Evolutionary conservation across 2,329 filamentous ascomycete genomes (phyloP).

Genomic region (Arthrinium puccinioides): DNA sequence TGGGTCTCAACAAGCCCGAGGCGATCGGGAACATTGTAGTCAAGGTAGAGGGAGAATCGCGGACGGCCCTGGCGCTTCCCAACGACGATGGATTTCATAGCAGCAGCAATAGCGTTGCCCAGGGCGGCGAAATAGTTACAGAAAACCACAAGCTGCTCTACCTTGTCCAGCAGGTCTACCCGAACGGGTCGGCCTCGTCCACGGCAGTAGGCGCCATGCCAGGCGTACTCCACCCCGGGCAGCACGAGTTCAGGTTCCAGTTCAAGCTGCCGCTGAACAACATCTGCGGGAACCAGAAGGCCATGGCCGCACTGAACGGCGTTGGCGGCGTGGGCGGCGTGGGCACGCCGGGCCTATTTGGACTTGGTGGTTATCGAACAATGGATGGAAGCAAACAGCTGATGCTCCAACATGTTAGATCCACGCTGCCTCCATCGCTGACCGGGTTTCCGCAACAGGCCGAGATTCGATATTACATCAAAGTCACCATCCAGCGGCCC

Average conservation of each 20-base stretch:
- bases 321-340: slow-evolving; percentile 42
- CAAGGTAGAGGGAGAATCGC: slow-evolving; percentile 76
- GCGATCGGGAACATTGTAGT: slow-evolving; percentile 66
- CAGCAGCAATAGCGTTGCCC: slow-evolving; percentile 1
- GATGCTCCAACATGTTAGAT: slow-evolving; percentile 65
- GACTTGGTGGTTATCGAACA: slow-evolving; percentile 45
- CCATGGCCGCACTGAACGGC: slow-evolving; percentile 47
- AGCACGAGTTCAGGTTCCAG: slow-evolving; percentile 69
- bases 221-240: slow-evolving; percentile 58
- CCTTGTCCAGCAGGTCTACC: slow-evolving; percentile 65
- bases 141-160: slow-evolving; percentile 72
- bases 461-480: slow-evolving; percentile 90
- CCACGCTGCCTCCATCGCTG: slow-evolving; percentile 81
- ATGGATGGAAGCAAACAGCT: slow-evolving; percentile 59
- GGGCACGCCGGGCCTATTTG: slow-evolving; percentile 33
- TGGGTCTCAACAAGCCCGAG: slow-evolving; percentile 58
- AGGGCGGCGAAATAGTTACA: slow-evolving; percentile 34
- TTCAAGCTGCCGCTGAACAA: slow-evolving; percentile 79
- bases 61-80: slow-evolving; percentile 54
- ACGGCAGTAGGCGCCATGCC: slow-evolving; percentile 28
- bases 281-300: slow-evolving; percentile 49
- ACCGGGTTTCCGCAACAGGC: slow-evolving; percentile 81
- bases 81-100: slow-evolving; percentile 23
- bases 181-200: slow-evolving; percentile 38
- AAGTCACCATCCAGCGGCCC: slow-evolving; percentile 87